Evolutionary conservation across 2,329 filamentous ascomycete genomes (phyloP).

Genomic region (Fusarium stilboides): DNA sequence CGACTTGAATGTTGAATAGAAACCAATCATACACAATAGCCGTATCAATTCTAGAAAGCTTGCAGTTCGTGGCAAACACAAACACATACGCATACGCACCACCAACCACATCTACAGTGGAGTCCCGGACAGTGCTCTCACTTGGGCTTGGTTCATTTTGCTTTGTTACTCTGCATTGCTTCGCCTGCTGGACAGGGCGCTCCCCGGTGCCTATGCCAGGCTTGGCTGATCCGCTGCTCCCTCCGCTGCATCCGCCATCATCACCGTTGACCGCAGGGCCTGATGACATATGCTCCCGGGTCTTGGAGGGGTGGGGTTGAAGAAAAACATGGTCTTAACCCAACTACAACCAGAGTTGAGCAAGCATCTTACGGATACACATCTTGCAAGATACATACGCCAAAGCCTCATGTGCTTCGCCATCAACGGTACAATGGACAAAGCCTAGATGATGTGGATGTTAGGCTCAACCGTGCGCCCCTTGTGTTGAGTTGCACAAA

Average conservation of each 20-base stretch:
- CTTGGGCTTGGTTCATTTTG: slow-evolving; percentile 27
- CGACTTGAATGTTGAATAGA: slow-evolving; percentile 13
- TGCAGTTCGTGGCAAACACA: slow-evolving; percentile 36
- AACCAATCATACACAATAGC: slow-evolving; percentile 32
- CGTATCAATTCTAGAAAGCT: slow-evolving; percentile 31
- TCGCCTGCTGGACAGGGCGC: slow-evolving; percentile 21
- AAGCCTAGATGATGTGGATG: slow-evolving; percentile 24
- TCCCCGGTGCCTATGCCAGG: slow-evolving; percentile 26
- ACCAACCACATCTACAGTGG: slow-evolving; percentile 28
- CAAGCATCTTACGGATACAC: slow-evolving; percentile 21
- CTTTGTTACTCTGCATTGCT: slow-evolving; percentile 35
- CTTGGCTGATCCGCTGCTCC: slow-evolving; percentile 31
- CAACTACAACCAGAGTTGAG: slow-evolving; percentile 30
- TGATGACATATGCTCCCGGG: slow-evolving; percentile 34
- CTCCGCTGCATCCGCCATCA: slow-evolving; percentile 37
- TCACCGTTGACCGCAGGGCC: slow-evolving; percentile 21
- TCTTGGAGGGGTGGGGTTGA: slow-evolving; percentile 42
- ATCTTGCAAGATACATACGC: slow-evolving; percentile 23
- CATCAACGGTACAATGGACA: slow-evolving; percentile 30
- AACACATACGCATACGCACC: slow-evolving; percentile 14
- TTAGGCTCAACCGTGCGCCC: slow-evolving; percentile 22
- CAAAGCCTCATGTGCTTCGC: slow-evolving; percentile 42
- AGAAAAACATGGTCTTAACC: slow-evolving; percentile 22
- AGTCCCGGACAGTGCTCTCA: slow-evolving; percentile 12
- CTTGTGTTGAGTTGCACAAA: slow-evolving; percentile 38